Percentiles rank a stretch among this genome's conserved stretches.
These are phyloP conservation scores for Oryza brachyantha DNA, from an alignment of 176 grass and related monocot species.

Conservation along the genomic window DNA sequence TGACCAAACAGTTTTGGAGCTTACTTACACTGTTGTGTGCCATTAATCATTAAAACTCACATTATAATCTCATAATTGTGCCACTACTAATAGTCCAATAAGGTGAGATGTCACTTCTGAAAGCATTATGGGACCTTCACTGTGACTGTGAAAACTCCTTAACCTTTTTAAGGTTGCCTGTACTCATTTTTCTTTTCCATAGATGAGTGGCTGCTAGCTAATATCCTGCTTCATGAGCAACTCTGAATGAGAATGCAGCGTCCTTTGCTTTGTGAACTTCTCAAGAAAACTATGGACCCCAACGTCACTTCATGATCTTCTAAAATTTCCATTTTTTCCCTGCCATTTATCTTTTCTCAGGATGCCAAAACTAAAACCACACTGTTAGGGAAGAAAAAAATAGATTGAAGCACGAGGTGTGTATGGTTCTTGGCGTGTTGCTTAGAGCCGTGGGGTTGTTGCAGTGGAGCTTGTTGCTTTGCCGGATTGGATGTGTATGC, in stretches of 20 bases:
- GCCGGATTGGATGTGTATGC: constrained; percentile 31
- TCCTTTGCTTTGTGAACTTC: constrained; percentile 41
- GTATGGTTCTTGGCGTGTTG: constrained; percentile 1
- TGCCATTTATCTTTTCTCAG: not conserved
- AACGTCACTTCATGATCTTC: constrained; percentile 25
- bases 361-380: constrained; percentile 1
- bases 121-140: constrained; percentile 35
- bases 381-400: not conserved
- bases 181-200: not conserved
- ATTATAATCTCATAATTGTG: constrained; percentile 43
- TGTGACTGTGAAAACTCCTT: not conserved
- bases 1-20: constrained; percentile 3
- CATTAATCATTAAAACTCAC: constrained; percentile 8
- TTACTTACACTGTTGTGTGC: not conserved
- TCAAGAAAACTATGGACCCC: constrained; percentile 32
- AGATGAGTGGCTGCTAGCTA: not conserved
- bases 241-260: not conserved
- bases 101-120: constrained; percentile 38
- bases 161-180: not conserved
- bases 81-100: constrained; percentile 27
- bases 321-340: not conserved
- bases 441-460: constrained; percentile 38
- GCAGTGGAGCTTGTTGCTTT: constrained; percentile 37
- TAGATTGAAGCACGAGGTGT: not conserved
- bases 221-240: not conserved